Base-by-base conservation (phyloP, 495 filamentous ascomycete genomes). In the Chlorociboria aeruginascens region DNA sequence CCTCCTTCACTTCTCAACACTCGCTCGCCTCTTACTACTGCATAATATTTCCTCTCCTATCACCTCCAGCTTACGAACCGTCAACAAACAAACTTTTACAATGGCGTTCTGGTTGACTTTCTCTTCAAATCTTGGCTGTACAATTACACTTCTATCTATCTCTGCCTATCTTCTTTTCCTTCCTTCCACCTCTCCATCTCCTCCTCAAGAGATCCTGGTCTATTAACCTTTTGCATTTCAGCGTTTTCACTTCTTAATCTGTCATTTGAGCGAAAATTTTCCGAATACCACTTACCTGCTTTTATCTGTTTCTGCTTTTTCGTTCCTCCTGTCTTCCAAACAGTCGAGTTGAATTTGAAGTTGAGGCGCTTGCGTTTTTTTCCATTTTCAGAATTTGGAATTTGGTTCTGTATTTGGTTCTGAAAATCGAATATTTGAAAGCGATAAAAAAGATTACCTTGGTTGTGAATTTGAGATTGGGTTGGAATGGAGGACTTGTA, bases 241-340 rank as follows among this genome's bases (percentile, higher is more conserved):
- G 11, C 38, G 14, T 40, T 20, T 9, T 40, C 38, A 20, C 38
- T 20, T 16, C 10, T 46, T 3, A 12, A 32, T 36, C 32, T 16
- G n/a, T 32, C 25, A 38, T 17, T 16, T 35, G 14, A 40, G 37
- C 14, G 14, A 16, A n/a, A n/a, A 8, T 40, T 16, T 40, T 6
- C 1, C 37, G 14, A 16, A 20, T 40, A 40, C 37, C 25, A 40
- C 14, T 43, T 29, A 12, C 10, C 31, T 7, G 13, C 31, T 43
- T 14, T n/a, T n/a, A n/a, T n/a, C n/a, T n/a, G n/a, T n/a, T n/a
- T n/a, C n/a, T n/a, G n/a, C n/a, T n/a, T n/a, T n/a, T n/a, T n/a
- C n/a, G n/a, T n/a, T n/a, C 43, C 43, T 45, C 43, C 43, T 45
- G 43, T 33, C 43, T 32, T 33, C 34, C 14, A 3, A 12, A 17